phyloP scores from a whole-genome alignment of 352 stramenopile species.

The Phytophthora europaea region DNA sequence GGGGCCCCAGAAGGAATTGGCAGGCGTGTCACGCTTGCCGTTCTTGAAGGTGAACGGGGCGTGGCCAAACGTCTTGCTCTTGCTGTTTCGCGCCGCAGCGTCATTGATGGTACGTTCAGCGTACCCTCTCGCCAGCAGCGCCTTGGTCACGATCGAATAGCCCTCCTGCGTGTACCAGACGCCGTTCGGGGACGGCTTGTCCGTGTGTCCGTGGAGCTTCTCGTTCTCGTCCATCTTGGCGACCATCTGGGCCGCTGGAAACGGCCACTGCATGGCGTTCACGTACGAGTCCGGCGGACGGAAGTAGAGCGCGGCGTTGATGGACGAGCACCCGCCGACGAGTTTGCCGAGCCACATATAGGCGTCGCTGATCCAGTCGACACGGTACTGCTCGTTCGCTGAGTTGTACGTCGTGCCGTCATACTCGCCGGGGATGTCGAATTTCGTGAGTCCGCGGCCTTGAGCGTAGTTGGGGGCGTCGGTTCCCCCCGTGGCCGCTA shows the following conservation, averaged over 20 bases:
- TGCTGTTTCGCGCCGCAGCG: constrained; percentile 51
- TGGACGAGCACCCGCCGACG: constrained; percentile 82
- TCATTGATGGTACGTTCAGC: constrained; percentile 57
- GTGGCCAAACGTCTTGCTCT: constrained; percentile 63
- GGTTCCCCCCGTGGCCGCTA: constrained; percentile 54
- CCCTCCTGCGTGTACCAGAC: constrained; percentile 64
- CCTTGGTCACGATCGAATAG: constrained; percentile 54
- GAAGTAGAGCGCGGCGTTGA: constrained; percentile 91
- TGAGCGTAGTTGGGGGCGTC: constrained; percentile 57
- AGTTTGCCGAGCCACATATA: constrained; percentile 80
- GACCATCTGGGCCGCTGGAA: constrained; percentile 69
- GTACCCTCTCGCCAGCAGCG: constrained; percentile 46
- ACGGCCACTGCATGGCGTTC: constrained; percentile 55
- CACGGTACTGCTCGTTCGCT: constrained; percentile 54
- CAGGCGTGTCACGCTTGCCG: constrained; percentile 60
- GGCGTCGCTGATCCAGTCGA: constrained; percentile 57
- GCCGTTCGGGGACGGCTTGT: constrained; percentile 58
- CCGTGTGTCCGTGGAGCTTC: constrained; percentile 51
- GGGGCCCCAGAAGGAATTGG: constrained; percentile 51
- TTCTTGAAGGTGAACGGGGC: constrained; percentile 65
- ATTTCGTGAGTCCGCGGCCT: constrained; percentile 57
- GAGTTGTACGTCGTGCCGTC: constrained; percentile 54
- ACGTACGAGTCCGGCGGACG: constrained; percentile 64
- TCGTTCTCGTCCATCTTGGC: constrained; percentile 67
- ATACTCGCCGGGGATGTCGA: constrained; percentile 79